Base-by-base conservation (phyloP, 2,329 filamentous ascomycete species). In the Fonsecaea multimorphosa region DNA sequence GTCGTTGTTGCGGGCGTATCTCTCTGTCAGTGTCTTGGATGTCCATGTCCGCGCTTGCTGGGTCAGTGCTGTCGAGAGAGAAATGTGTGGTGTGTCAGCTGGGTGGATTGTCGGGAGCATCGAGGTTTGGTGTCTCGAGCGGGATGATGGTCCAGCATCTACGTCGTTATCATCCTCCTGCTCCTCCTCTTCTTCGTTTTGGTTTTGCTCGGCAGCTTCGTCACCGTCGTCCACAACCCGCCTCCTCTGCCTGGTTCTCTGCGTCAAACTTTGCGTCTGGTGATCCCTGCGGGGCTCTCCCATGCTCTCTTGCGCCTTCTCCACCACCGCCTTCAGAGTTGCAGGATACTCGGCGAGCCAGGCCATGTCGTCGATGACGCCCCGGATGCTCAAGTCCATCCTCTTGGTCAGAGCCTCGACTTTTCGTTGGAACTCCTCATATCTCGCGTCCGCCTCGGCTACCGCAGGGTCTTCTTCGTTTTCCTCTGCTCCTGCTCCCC, bases 1-100 rank as follows among this genome's bases (percentile, higher is more conserved):
- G 58, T 82, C 78, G 70, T 88, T 86, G 72, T 89, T 81, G 8
- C 80, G 77, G 3, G 85, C 81, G 73, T 91, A 91, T 63, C 85
- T 78, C 16, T 66, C 66, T 9, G 67, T 71, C 34, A 70, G 56
- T 27, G 65, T 64, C 69, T 76, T 78, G 58, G 52, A 62, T 24
- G 40, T 58, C 69, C 61, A 70, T 54, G 19, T 9, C 36, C 61
- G 58, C 22, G 22, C 51, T 59, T 36, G 78, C 0, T 73, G 73
- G 0, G 63, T 68, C 29, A 79, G 70, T 4, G 75, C 77, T 7
- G 64, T 61, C 3, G 64, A 40, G 14, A 72, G 64, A 6, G 70
- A 51, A 2, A 66, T 32, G 27, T 70, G 67, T 44, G 68, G 65
- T 40, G 59, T 54, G 36, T 63, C 38, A 58, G 46, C 22, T 34